Base-by-base conservation (phyloP, 805 yeast species). In the Dipodascopsis uninucleata region DNA sequence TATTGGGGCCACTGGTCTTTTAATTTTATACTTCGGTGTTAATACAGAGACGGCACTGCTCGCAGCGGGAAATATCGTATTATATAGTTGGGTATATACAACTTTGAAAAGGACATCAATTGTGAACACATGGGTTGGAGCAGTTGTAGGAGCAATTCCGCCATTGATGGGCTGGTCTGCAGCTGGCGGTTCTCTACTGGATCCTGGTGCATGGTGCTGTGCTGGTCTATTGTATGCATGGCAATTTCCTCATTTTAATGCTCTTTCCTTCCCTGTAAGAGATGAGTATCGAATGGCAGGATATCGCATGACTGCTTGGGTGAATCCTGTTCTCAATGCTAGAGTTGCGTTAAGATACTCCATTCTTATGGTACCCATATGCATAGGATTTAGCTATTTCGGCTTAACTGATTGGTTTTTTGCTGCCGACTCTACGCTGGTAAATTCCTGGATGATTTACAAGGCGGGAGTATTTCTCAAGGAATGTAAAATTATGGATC, bases 151-250 rank as follows among this genome's bases (percentile, higher is more conserved):
- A 3, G 98, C 97, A 0, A 85, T 93, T 36, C 98, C 98, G 0
- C 98, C 98, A 17, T 72, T 93, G 39, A 93, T 93, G 98, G 98
- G 98, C 2, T 93, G 98, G 98, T 96, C 96, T 1, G 87, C 90
- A 0, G 84, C 96, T 9, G 78, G 86, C 3, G 77, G 88, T 0
- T 47, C 54, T 14, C 39, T 53, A 28, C 17, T 49, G 8, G 53
- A 50, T 25, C 96, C 97, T 0, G 97, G 93, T 5, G 94, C 95
- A 3, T 90, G 97, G 97, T 79, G 89, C 60, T 69, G 93, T 20
- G 97, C 97, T 1, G 86, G 83, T 0, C 68, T 93, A 41, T 68
- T 93, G 31, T 93, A 85, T 61, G 96, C 97, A 5, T 93, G 98
- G 98, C 98, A 93, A 65, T 93, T 93, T 65, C 98, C 98, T 2